Conservation (phyloP, 192 early-diverging fungal species). For the Endogone sp. region DNA sequence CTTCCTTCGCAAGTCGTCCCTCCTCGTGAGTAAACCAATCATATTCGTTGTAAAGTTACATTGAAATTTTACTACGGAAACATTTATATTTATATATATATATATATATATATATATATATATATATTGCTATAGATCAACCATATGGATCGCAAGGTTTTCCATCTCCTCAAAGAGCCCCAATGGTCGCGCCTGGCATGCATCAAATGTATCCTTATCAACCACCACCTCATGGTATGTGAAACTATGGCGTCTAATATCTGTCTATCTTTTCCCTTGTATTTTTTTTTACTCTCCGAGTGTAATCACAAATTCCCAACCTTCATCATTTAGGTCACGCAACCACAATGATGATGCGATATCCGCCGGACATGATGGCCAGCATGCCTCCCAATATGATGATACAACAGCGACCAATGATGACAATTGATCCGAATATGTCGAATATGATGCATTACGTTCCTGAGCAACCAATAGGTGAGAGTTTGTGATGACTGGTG, state of each 20-base stretch:
- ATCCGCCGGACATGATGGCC: conserved; percentile 48
- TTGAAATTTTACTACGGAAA: not conserved
- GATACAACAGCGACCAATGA: conserved; percentile 33
- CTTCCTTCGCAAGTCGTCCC: conserved; percentile 45
- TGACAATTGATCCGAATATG: conserved; percentile 39
- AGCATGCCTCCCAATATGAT: conserved; percentile 39
- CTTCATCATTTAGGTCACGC: conserved; percentile 13
- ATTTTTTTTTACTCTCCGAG: conserved; percentile 1
- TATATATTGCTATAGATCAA: conserved; percentile 15
- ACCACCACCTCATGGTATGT: conserved; percentile 36
- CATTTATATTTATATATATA: not conserved
- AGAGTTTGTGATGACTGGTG: too few relatives aligned
- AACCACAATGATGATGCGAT: conserved; percentile 51
- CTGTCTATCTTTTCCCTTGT: too few relatives aligned
- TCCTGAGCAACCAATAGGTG: too few relatives aligned
- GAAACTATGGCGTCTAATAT: too few relatives aligned
- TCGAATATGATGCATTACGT: conserved; percentile 29
- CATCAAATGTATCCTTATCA: conserved; percentile 50
- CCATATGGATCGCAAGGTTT: conserved; percentile 45
- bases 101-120: not conserved
- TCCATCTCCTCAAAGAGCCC: conserved; percentile 41
- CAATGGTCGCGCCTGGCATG: conserved; percentile 49
- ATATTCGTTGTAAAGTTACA: not conserved
- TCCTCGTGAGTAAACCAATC: not conserved
- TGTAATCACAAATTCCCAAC: not conserved